A percentile compares a stretch with the other conserved stretches of the same genome.
phyloP scores from a whole-genome alignment of 1,284 basidiomycete genomes.

The Mycena citricolor region DNA sequence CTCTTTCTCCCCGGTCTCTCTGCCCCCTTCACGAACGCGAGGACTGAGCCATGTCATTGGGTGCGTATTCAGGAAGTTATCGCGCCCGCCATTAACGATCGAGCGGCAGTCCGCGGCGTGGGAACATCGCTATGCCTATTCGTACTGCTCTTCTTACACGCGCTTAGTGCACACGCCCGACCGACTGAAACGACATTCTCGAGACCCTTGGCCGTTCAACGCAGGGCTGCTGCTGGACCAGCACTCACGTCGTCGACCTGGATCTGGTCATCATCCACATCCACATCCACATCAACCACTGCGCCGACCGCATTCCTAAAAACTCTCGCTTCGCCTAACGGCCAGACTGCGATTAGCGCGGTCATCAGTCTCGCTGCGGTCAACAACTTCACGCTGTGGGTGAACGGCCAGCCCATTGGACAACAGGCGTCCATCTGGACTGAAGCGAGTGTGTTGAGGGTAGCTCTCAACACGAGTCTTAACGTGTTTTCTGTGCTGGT shows the following conservation, averaged over 20 bases:
- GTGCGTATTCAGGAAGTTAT: too few species aligned
- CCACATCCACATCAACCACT: constrained; percentile 2
- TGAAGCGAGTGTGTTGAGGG: constrained; percentile 2
- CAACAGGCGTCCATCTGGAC: constrained; percentile 1
- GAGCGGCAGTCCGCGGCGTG: too few species aligned
- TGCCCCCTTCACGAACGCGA: too few species aligned
- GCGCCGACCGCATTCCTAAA: constrained; percentile 12
- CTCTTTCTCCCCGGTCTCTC: too few species aligned
- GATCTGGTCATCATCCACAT: constrained; percentile 17
- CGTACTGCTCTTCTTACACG: too few species aligned
- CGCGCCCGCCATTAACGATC: too few species aligned
- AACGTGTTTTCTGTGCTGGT: constrained; percentile 17
- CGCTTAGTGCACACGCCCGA: too few species aligned
- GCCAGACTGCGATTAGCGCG: constrained; percentile 8
- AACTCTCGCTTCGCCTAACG: constrained; percentile 7
- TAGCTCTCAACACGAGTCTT: constrained; percentile 7
- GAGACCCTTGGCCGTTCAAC: too few species aligned
- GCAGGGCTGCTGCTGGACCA: too few species aligned
- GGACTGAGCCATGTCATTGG: too few species aligned
- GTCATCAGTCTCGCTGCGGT: constrained; percentile 11
- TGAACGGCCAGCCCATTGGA: constrained; percentile 16
- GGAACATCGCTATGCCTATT: too few species aligned
- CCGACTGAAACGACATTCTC: too few species aligned
- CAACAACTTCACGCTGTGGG: constrained; percentile 18
- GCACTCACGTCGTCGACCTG: constrained; percentile 9